Base-by-base conservation (phyloP, 2,329 filamentous ascomycete genomes). In the Colletotrichum tanaceti region DNA sequence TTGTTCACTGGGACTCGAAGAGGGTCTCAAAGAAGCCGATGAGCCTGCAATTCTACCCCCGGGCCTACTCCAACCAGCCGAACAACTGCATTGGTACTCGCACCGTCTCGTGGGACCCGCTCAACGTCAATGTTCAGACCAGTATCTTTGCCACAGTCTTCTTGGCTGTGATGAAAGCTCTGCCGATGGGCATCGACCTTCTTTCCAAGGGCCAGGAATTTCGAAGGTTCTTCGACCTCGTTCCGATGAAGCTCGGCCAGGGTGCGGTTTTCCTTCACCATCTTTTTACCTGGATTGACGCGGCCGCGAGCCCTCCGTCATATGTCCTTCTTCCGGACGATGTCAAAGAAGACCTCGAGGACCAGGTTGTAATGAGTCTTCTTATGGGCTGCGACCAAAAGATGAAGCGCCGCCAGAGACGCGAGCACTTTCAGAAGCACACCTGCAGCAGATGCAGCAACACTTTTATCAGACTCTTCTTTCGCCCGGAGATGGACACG, bases 1-100 rank as follows among this genome's bases (percentile, higher is more conserved):
- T 63, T 0, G 28, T 77, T 0, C 68, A 63, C 0, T 70, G 66
- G 41, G 75, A 77, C 52, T 53, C 18, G 2, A 61, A 16, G 28
- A 60, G 58, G 4, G 44, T 59, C 2, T 39, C 72, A 18, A 75
- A 72, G 16, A 71, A 64, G 3, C 75, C 49, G 5, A 52, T 58
- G 5, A n/a, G n/a, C 4, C 52, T 71, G 6, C 63, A 71, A 6
- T 71, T 71, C 38, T 63, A 49, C 35, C 68, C 68, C 0, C 50
- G 62, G 7, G 47, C 64, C 5, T 69, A 57, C 41, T 46, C 53
- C 6, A 59, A 58, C 13, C 46, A 55, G 14, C 11, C 14, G 5
- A 6, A 44, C 6, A 22, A 20, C 28, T 58, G 70, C 13, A 35
- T 58, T 10, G 63, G 54, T 11, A 71, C 70, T 11, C 39, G 55